Conservation (phyloP, 177 flowering plant genomes). For the Telopea speciosissima region DNA sequence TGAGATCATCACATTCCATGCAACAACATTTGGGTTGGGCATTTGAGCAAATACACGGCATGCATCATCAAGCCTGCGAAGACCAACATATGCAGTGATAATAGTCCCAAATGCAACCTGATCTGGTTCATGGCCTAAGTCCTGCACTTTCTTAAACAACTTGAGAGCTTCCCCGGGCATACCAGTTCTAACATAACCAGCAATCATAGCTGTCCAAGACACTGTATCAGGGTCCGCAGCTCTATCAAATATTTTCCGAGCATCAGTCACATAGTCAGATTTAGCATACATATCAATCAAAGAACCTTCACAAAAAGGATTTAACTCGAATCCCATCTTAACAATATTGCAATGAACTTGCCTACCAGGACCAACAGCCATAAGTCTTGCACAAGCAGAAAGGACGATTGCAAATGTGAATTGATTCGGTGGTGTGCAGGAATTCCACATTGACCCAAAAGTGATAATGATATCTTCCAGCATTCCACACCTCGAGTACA, state of each 20-base stretch:
- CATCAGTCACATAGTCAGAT: conserved; percentile 41
- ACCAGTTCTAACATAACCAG: conserved; percentile 58
- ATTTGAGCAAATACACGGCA: conserved; percentile 44
- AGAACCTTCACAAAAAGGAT: conserved; percentile 61
- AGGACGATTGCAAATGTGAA: conserved; percentile 56
- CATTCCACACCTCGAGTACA: conserved; percentile 42
- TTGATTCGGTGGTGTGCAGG: conserved; percentile 41
- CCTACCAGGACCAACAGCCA: conserved; percentile 38
- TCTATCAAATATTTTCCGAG: conserved; percentile 52
- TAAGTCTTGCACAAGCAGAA: conserved; percentile 53
- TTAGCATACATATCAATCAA: conserved; percentile 75
- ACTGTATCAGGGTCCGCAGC: conserved; percentile 41
- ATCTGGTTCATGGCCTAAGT: conserved; percentile 41
- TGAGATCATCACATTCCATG: conserved; percentile 92
- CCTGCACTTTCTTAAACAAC: conserved; percentile 46
- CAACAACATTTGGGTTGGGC: conserved; percentile 56
- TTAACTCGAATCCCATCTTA: conserved; percentile 46
- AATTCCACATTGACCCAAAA: conserved; percentile 38
- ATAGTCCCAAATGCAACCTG: conserved; percentile 60
- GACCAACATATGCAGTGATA: conserved; percentile 47
- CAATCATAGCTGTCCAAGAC: conserved; percentile 80
- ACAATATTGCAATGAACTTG: conserved; percentile 55
- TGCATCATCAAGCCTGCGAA: conserved; percentile 61
- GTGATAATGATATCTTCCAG: conserved; percentile 24
- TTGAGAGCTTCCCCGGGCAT: conserved; percentile 49